Conservation (phyloP, 306 rosid species). For the Lathyrus aphaca region DNA sequence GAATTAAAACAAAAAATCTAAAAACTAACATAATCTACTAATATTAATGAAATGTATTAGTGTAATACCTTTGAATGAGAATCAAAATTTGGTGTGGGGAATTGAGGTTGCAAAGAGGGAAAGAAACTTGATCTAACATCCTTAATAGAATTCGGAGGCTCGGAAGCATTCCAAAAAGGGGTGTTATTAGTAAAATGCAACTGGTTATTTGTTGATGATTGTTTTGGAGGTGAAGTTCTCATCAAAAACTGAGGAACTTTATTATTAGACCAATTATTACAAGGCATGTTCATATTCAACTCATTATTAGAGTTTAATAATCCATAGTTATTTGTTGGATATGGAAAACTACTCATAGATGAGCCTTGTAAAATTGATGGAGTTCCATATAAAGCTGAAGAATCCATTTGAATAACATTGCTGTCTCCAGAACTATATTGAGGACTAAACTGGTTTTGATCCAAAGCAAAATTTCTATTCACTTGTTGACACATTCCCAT, state of each 20-base stretch:
- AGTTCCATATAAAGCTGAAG: constrained; percentile 57
- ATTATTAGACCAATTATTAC: constrained; percentile 54
- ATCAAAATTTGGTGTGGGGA: constrained; percentile 51
- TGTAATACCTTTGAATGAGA: constrained; percentile 62
- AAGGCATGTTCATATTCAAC: constrained; percentile 37
- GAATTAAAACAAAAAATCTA: too few species aligned
- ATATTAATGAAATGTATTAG: background rate
- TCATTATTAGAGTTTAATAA: constrained; percentile 53
- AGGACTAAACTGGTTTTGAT: constrained; percentile 74
- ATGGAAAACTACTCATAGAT: constrained; percentile 43
- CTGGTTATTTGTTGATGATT: constrained; percentile 48
- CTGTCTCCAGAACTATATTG: constrained; percentile 67
- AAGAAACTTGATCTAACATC: constrained; percentile 63
- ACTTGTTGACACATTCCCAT: constrained; percentile 58
- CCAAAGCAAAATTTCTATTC: constrained; percentile 63
- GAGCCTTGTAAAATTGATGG: constrained; percentile 42
- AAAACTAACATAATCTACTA: too few species aligned
- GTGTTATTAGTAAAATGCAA: constrained; percentile 84
- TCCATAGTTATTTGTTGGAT: constrained; percentile 53
- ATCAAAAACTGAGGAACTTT: constrained; percentile 79
- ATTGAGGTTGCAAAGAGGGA: constrained; percentile 68
- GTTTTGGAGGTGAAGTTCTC: constrained; percentile 81
- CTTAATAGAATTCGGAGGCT: constrained; percentile 54
- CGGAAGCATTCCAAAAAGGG: constrained; percentile 89
- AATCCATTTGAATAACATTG: constrained; percentile 51